phyloP scores from a whole-genome alignment of 768 basidiomycete genomes.

The Rhizopogon vesiculosus region DNA sequence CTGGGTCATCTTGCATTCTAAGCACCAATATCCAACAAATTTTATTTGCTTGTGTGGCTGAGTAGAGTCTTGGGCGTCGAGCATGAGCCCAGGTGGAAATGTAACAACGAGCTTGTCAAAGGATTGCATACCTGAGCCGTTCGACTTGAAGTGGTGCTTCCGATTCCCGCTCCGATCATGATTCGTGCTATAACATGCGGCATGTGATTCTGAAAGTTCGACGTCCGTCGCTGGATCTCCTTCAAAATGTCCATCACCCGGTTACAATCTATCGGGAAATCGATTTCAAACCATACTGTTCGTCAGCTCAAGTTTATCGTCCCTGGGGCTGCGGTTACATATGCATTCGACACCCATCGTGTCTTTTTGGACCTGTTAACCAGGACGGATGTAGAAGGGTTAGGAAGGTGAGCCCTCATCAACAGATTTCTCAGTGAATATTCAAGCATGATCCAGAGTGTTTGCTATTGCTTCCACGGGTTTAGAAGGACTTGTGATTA shows the following conservation, averaged over 20 bases:
- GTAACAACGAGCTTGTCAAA: too few relatives aligned
- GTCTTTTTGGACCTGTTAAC: slow-evolving; percentile 41
- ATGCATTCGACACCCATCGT: slow-evolving; percentile 52
- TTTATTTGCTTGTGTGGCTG: background rate
- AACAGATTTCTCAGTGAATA: too few relatives aligned
- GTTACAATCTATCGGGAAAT: slow-evolving; percentile 8
- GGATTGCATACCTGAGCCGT: too few relatives aligned
- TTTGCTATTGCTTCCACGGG: slow-evolving; percentile 49
- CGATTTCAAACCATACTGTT: slow-evolving; percentile 45
- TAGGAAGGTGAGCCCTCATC: slow-evolving; percentile 41
- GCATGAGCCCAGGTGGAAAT: too few relatives aligned
- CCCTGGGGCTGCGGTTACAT: slow-evolving; percentile 63
- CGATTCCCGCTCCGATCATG: background rate
- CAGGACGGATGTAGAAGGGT: slow-evolving; percentile 34
- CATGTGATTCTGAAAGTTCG: background rate
- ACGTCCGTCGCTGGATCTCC: background rate
- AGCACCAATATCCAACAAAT: too few relatives aligned
- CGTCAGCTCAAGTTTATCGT: slow-evolving; percentile 73
- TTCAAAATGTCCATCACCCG: slow-evolving; percentile 15
- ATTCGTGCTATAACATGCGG: background rate
- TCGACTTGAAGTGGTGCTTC: background rate
- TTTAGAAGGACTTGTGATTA: slow-evolving; percentile 56
- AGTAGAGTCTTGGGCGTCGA: background rate
- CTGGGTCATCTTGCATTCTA: too few relatives aligned
- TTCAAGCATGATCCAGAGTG: slow-evolving; percentile 32